A percentile compares a stretch with the other conserved stretches of the same genome.
Conservation (phyloP, 441 rosid genomes). For the Dalechampia spathulata region DNA sequence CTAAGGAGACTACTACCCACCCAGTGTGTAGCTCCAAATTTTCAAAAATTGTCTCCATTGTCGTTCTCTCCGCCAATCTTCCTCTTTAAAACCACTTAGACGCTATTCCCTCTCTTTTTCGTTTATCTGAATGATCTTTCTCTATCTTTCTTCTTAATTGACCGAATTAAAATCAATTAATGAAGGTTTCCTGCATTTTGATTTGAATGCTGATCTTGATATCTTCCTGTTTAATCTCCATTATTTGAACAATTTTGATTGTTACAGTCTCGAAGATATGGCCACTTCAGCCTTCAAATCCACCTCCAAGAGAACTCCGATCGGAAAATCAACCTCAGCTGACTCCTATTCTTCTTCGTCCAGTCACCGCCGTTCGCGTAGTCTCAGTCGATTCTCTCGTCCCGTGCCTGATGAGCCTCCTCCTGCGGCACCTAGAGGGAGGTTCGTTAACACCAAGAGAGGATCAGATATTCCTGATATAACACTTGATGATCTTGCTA, state of each 20-base stretch:
- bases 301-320: conserved; percentile 44
- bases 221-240: no score
- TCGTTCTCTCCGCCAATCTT: conserved; percentile 47
- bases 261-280: no score
- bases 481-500: conserved; percentile 79
- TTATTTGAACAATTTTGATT: no score
- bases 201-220: not conserved
- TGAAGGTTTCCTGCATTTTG: no score
- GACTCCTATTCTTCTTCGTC: conserved; percentile 13
- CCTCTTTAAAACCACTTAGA: not conserved
- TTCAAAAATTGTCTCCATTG: not conserved
- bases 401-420: conserved; percentile 37
- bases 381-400: conserved; percentile 83
- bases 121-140: not conserved
- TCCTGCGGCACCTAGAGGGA: conserved; percentile 45
- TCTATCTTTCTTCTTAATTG: not conserved
- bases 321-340: conserved; percentile 30
- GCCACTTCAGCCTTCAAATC: conserved; percentile 78
- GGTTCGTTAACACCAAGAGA: conserved; percentile 72
- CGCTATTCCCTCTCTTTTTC: not conserved
- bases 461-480: conserved; percentile 78
- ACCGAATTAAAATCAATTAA: no score
- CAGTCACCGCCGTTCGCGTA: conserved; percentile 59
- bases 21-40: conserved; percentile 15
- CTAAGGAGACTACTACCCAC: no score